These are phyloP conservation scores for Penicillium salamii DNA, from an alignment of 495 filamentous ascomycete species.

Conservation along the genomic window DNA sequence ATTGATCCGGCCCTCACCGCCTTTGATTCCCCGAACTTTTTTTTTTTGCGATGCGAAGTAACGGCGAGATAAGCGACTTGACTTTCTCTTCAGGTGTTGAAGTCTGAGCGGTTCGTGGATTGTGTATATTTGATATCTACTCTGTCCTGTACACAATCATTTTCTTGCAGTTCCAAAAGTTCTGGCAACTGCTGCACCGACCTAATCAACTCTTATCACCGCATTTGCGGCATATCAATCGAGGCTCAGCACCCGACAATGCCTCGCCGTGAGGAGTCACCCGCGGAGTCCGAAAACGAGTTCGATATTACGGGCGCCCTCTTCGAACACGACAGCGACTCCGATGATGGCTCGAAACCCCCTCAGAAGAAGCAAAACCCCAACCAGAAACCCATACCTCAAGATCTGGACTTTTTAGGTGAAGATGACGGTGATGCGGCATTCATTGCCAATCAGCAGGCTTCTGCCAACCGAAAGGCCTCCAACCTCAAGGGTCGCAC, in stretches of 20 bases:
- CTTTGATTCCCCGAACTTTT: conserved; percentile 28
- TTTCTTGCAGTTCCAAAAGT: background rate
- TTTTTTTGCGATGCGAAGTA: conserved; percentile 25
- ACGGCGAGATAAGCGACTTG: conserved; percentile 12
- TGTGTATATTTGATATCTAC: background rate
- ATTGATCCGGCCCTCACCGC: conserved; percentile 36
- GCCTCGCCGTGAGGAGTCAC: conserved; percentile 69
- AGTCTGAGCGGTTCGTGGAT: conserved; percentile 3
- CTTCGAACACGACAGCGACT: conserved; percentile 60
- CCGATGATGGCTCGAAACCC: conserved; percentile 36
- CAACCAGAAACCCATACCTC: conserved; percentile 29
- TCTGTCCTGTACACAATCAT: background rate
- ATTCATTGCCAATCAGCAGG: conserved; percentile 83
- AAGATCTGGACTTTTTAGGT: conserved; percentile 45
- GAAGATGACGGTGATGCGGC: conserved; percentile 71
- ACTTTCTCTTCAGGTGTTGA: conserved; percentile 11
- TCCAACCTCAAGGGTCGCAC: conserved; percentile 78
- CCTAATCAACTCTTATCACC: conserved; percentile 9
- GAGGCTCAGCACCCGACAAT: conserved; percentile 28
- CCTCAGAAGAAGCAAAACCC: conserved; percentile 18
- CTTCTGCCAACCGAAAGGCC: conserved; percentile 79
- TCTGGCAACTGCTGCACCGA: conserved; percentile 1
- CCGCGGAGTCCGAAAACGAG: conserved; percentile 82
- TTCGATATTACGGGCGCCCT: conserved; percentile 83
- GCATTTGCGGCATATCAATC: conserved; percentile 13